Conservation (phyloP, 768 basidiomycete species). For the Lactarius hatsudake region DNA sequence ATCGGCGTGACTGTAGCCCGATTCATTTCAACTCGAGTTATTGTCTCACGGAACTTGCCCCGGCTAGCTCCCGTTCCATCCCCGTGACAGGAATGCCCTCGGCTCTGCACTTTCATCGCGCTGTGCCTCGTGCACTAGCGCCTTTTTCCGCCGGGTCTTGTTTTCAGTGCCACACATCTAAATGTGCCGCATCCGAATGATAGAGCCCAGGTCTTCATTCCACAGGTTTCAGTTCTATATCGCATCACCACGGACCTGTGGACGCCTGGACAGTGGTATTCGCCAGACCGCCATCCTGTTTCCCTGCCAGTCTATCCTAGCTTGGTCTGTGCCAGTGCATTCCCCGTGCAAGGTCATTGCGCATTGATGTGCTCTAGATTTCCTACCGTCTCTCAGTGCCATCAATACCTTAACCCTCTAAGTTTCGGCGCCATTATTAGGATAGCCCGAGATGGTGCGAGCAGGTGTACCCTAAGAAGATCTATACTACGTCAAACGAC, state of each 20-base stretch:
- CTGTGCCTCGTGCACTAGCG: not conserved
- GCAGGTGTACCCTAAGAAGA: not conserved
- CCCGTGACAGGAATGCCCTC: not conserved
- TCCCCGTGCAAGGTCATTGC: not conserved
- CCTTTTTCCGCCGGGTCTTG: not conserved
- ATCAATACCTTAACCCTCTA: not conserved
- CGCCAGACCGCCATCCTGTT: not conserved
- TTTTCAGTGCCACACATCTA: not conserved
- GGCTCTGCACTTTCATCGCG: not conserved
- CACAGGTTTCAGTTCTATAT: not conserved
- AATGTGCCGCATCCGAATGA: not conserved
- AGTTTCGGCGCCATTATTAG: not conserved
- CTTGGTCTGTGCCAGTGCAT: not conserved
- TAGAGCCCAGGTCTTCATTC: not conserved
- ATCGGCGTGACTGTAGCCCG: conserved; percentile 2
- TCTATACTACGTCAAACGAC: not conserved
- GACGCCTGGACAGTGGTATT: not conserved
- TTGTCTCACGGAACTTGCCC: conserved; percentile 17
- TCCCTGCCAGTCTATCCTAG: not conserved
- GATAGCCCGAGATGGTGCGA: not conserved
- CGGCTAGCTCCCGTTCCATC: not conserved
- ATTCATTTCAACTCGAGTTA: conserved; percentile 5
- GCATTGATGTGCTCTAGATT: not conserved
- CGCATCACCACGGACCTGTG: not conserved
- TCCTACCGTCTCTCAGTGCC: not conserved